These are phyloP conservation scores for Abelmoschus esculentus DNA, from an alignment of 345 rosid species.

Conservation along the genomic window DNA sequence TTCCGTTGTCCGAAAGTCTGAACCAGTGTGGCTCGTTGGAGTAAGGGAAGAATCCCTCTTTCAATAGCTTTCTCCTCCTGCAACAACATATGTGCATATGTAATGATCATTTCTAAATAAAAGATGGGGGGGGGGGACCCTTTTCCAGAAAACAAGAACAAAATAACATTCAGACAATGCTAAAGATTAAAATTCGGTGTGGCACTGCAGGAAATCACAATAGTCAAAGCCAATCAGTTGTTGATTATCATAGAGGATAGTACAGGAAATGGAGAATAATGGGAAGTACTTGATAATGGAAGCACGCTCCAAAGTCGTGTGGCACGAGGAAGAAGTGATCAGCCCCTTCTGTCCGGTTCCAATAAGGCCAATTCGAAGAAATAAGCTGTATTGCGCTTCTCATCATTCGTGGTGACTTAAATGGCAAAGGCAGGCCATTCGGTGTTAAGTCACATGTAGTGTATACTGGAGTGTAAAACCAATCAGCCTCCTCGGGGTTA, in stretches of 20 bases:
- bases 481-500: conserved; percentile 92
- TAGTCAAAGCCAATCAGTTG: background rate
- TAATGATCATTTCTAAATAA: background rate
- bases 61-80: conserved; percentile 98
- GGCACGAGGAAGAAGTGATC: conserved; percentile 95
- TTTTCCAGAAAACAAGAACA: background rate
- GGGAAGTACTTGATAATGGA: conserved; percentile 63
- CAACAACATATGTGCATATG: conserved; percentile 4
- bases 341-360: conserved; percentile 95
- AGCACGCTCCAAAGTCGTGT: conserved; percentile 97
- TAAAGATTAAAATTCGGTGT: too few species aligned
- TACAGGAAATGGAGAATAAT: background rate
- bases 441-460: conserved; percentile 96
- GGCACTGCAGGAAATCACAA: background rate
- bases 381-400: conserved; percentile 95
- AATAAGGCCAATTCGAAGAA: conserved; percentile 89
- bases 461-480: conserved; percentile 95
- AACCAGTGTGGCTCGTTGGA: conserved; percentile 87
- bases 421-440: conserved; percentile 86
- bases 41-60: conserved; percentile 81
- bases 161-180: background rate
- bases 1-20: conserved; percentile 95
- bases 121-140: background rate
- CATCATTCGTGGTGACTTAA: conserved; percentile 94
- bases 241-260: background rate